Evolutionary conservation across 2,329 filamentous ascomycete genomes (phyloP), one percentile per base, ranked within the genome.

Genomic region (Neofusicoccum laricinum): DNA sequence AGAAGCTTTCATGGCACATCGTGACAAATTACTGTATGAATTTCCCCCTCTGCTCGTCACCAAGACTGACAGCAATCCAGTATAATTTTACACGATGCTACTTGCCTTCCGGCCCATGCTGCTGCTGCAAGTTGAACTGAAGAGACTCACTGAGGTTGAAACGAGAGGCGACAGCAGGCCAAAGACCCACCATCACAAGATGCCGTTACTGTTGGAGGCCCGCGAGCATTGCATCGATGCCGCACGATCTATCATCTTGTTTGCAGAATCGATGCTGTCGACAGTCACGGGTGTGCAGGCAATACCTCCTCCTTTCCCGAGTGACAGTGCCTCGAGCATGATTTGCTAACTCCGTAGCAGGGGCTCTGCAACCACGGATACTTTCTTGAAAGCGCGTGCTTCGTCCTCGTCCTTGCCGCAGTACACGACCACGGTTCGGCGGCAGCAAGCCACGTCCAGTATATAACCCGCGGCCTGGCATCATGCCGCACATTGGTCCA

Each of bases 311-410:
- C n/a, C 2, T n/a, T 8, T 7, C n/a, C n/a, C 19, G 19, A 15
- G 12, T 11, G n/a, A 11, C 3, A 19, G 15, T 2, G 1, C 38
- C 4, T n/a, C 15, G 25, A 30, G 25, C 25, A 6, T 30, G 25
- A 15, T 11, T 5, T 57, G 19, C 51, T 57, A 12, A 57, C 14
- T 11, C n/a, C 14, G 12, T 1, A 32, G 2, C 19, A 40, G 43
- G 45, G 43, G 14, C 32, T 61, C 32, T 61, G 45, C 45, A 61
- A 61, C 45, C 45, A 61, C 41, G 58, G 43, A 3, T 61, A 46
- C 14, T 61, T 61, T 4, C 46, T 61, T 8, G 58, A 61, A 21
- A 50, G 15, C 43, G 58, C 58, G 8, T 61, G 58, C 45, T 61
- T 61, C 45, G 58, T 61, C 0, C 58, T 61, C 32, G 45, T 61